phyloP scores from a whole-genome alignment of 2,329 filamentous ascomycete genomes.

The Xylariaceae sp. region DNA sequence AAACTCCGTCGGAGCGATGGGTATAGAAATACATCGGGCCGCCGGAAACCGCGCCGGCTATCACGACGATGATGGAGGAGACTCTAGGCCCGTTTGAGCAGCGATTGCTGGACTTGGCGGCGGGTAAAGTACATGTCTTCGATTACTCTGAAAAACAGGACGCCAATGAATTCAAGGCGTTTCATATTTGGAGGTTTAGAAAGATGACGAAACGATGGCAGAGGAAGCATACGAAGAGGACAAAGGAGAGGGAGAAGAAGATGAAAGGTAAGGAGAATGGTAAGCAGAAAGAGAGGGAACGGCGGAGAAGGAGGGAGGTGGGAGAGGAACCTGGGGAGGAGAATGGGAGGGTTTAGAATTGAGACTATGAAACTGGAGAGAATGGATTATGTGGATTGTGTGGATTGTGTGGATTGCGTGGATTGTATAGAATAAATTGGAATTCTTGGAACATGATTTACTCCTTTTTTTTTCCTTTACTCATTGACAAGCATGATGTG shows the following conservation, averaged over 20 bases:
- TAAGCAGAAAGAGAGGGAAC: not conserved
- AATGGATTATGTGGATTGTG: not conserved
- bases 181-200: constrained; percentile 9
- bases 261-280: not conserved
- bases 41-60: constrained; percentile 36
- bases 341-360: not conserved
- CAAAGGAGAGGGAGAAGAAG: not conserved
- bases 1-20: constrained; percentile 38
- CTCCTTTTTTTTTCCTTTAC: not conserved
- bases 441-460: constrained; percentile 1
- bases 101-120: constrained; percentile 41
- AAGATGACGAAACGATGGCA: constrained; percentile 9
- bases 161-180: constrained; percentile 19
- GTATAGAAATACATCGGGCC: constrained; percentile 49
- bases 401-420: not conserved
- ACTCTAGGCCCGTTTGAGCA: constrained; percentile 48
- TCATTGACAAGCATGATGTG: not conserved
- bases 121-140: constrained; percentile 40
- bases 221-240: not conserved
- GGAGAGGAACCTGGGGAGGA: not conserved
- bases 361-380: not conserved
- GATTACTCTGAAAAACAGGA: constrained; percentile 36
- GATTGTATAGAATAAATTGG: constrained; percentile 8
- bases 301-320: not conserved
- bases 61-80: constrained; percentile 46